Conservation (phyloP, 2,329 filamentous ascomycete species). For the Pseudocercospora cruenta region DNA sequence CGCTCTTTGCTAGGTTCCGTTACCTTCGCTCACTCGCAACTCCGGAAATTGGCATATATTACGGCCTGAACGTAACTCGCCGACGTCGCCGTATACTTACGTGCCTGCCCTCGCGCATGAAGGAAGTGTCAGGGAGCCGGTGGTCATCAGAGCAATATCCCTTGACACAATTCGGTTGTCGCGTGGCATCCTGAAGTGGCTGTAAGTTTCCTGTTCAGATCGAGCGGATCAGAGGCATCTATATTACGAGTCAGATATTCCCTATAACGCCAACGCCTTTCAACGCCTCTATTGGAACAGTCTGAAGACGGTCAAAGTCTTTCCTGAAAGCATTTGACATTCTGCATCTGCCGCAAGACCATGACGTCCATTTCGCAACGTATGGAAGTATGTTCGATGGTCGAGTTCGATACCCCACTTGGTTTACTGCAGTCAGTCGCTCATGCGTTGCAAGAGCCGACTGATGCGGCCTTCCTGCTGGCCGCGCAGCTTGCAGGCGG, state of each 20-base stretch:
- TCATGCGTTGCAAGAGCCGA: neutral
- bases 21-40: neutral
- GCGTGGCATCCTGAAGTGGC: neutral
- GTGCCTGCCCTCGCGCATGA: neutral
- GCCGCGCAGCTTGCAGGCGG: neutral
- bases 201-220: no score
- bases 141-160: neutral
- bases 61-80: neutral
- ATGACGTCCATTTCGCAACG: neutral
- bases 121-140: neutral
- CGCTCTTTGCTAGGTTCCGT: neutral
- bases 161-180: neutral
- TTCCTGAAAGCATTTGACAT: neutral
- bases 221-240: neutral
- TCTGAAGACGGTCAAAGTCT: no score
- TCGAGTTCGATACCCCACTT: neutral
- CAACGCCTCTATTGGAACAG: neutral
- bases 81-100: neutral
- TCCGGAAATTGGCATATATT: constrained; percentile 7
- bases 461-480: neutral
- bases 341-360: neutral
- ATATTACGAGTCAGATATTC: neutral
- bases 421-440: neutral
- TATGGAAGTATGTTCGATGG: neutral
- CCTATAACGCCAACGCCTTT: neutral